Percentiles rank a stretch among this genome's conserved stretches.
These are phyloP conservation scores for Elaphomyces granulatus DNA, from an alignment of 495 filamentous ascomycete genomes.

Conservation along the genomic window DNA sequence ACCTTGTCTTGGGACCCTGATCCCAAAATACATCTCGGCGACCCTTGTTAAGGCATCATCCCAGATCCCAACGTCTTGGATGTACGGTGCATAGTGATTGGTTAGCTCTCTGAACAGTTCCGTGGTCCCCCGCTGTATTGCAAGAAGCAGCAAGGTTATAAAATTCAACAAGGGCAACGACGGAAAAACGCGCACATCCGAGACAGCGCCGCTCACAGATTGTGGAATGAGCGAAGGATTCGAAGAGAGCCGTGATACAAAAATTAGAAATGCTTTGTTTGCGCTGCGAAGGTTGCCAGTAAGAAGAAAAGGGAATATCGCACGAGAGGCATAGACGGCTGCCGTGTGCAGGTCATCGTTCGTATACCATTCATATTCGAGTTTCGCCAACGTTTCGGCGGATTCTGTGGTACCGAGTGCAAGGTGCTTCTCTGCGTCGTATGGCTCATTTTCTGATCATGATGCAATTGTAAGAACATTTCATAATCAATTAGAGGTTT, in stretches of 20 bases:
- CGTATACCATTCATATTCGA: conserved; percentile 92
- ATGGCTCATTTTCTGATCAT: conserved; percentile 61
- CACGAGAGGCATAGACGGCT: conserved; percentile 75
- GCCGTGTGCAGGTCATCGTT: conserved; percentile 80
- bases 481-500: too few relatives aligned
- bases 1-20: conserved; percentile 70
- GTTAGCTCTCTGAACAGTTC: conserved; percentile 76
- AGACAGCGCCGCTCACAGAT: conserved; percentile 59
- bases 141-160: conserved; percentile 65
- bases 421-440: conserved; percentile 87
- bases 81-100: conserved; percentile 61
- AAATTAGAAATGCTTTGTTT: conserved; percentile 64
- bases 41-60: conserved; percentile 73
- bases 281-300: conserved; percentile 82
- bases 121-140: conserved; percentile 61
- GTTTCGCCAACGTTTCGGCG: conserved; percentile 55
- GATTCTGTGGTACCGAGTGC: conserved; percentile 82
- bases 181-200: conserved; percentile 72
- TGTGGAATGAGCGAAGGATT: conserved; percentile 59
- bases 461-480: conserved; percentile 1
- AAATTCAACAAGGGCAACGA: conserved; percentile 84
- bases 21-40: conserved; percentile 96
- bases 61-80: conserved; percentile 64
- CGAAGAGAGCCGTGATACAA: conserved; percentile 58
- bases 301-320: conserved; percentile 83